Evolutionary conservation across 257 asterid genomes (phyloP).

Genomic region (Solanum neorickii): DNA sequence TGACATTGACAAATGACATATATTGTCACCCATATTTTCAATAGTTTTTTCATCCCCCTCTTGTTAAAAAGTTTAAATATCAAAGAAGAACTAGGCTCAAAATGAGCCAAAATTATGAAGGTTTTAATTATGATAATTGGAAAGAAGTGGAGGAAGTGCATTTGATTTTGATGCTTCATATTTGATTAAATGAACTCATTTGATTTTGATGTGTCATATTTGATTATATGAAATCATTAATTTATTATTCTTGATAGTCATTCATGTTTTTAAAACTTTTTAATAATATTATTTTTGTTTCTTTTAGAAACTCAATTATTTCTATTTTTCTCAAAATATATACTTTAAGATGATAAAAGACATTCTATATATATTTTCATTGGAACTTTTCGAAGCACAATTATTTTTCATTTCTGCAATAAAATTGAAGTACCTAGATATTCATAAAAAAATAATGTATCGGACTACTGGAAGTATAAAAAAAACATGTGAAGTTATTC

Average conservation of each 20-base stretch:
- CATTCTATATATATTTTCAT: background rate
- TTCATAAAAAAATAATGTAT: background rate
- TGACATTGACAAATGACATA: constrained; percentile 5
- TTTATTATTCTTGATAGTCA: background rate
- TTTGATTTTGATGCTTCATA: background rate
- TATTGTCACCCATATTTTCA: background rate
- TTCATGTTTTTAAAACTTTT: background rate
- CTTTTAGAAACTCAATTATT: too few relatives aligned
- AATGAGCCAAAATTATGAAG: background rate
- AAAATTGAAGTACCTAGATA: background rate
- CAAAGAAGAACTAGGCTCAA: background rate
- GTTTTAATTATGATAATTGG: background rate
- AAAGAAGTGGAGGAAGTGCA: background rate
- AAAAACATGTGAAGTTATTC: background rate
- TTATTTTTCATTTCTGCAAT: background rate
- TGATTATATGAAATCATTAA: too few relatives aligned
- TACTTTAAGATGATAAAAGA: too few relatives aligned
- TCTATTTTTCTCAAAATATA: background rate
- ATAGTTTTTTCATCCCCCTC: background rate
- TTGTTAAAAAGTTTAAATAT: background rate
- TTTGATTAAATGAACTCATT: background rate
- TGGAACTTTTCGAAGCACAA: background rate
- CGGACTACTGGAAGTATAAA: background rate
- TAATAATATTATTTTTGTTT: too few relatives aligned
- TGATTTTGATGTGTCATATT: background rate